phyloP scores from a whole-genome alignment of 495 filamentous ascomycete genomes.

The Hypoxylon rickii region DNA sequence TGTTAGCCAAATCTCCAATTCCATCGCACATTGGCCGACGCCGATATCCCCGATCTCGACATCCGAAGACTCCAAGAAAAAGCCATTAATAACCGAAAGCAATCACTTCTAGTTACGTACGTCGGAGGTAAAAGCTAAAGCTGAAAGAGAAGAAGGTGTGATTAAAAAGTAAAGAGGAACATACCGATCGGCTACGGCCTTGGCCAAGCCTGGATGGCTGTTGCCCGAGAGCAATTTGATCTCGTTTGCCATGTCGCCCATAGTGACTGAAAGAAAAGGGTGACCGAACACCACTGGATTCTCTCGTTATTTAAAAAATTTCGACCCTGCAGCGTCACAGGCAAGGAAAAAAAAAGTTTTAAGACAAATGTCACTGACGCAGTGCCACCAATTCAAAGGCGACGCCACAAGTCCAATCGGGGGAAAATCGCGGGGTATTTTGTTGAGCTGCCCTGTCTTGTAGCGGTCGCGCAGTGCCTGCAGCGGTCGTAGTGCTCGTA shows the following conservation, averaged over 20 bases:
- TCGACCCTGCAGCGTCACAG: conserved; percentile 28
- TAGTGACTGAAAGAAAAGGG: conserved; percentile 21
- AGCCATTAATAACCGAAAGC: conserved; percentile 1
- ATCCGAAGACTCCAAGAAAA: conserved; percentile 1
- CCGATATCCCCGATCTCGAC: conserved; percentile 24
- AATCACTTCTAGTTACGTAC: background rate
- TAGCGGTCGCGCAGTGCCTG: conserved; percentile 4
- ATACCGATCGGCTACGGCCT: conserved; percentile 89
- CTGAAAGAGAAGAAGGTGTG: conserved; percentile 1
- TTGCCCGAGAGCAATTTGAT: conserved; percentile 96
- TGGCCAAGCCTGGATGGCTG: conserved; percentile 89
- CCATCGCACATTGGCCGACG: conserved; percentile 3
- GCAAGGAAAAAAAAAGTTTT: conserved; percentile 28
- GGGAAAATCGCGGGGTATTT: conserved; percentile 28
- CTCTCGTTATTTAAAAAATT: conserved; percentile 27
- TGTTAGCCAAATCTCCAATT: conserved; percentile 18
- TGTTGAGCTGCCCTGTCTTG: conserved; percentile 8
- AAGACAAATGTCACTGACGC: conserved; percentile 10
- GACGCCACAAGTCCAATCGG: conserved; percentile 31
- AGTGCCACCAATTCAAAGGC: conserved; percentile 13
- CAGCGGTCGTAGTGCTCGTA: conserved; percentile 21
- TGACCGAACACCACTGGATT: conserved; percentile 7
- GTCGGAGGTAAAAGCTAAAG: background rate
- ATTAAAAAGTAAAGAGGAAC: conserved; percentile 18
- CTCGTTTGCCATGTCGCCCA: conserved; percentile 71